Base-by-base conservation (phyloP, 2,329 filamentous ascomycete species). In the Knufia fluminis region DNA sequence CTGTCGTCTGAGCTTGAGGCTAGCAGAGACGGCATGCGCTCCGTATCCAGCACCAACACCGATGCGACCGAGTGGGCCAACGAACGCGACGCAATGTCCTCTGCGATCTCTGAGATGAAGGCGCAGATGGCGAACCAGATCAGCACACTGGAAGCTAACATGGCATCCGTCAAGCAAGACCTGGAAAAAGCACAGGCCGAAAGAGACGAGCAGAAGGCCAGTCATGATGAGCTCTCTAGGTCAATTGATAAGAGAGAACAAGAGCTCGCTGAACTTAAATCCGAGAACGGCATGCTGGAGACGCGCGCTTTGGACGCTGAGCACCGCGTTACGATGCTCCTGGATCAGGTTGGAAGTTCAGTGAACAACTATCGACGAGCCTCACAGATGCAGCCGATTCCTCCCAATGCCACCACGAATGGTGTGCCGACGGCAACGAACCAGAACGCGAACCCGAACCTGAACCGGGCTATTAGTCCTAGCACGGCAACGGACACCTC, bases 301-400 rank as follows among this genome's bases (percentile, higher is more conserved):
- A 80, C 81, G 59, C 85, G 91, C 38, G 91, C 90, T 4, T 75
- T 80, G 46, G 91, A 96, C 64, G 92, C 92, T 1, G 92, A 98
- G 70, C 82, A 86, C 57, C 94, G 94, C 62, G 92, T 98, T 19
- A 87, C 86, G 26, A 78, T 95, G 61, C 80, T 98, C 44, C 80
- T 98, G 10, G 89, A 97, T 65, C 91, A 97, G 63, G 90, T 98
- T 32, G 91, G 94, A 66, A 81, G 82, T 35, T 94, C 88, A 3
- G 92, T 98, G 14, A 90, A 92, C 68, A 94, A 86, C 64, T 97
- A 97, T 67, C 85, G 92, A 49, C 85, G 92, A 35, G 88, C 80
- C 59, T 79, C 78, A 3, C 72, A 79, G 55, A 63, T 67, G 55
- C 52, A 61, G 43, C 60, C 68, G 62, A 57, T 60, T 20, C 41